These are phyloP conservation scores for Lodderomyces parapsilosis DNA, from an alignment of 1,139 yeast genomes.

Conservation along the genomic window DNA sequence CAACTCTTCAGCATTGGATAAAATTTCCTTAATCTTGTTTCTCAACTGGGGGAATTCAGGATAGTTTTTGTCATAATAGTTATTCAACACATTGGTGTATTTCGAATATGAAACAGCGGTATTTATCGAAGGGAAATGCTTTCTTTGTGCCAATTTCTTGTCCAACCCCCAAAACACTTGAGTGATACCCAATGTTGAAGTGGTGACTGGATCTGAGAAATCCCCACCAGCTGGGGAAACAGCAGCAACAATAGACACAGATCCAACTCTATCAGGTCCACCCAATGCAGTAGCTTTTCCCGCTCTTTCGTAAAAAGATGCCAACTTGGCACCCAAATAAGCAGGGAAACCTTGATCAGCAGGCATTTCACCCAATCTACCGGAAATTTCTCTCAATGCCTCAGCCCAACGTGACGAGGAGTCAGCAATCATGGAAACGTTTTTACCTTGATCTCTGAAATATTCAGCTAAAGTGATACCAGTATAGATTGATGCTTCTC, in stretches of 20 bases:
- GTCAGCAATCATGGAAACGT: constrained; percentile 99
- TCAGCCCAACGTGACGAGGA: constrained; percentile 99
- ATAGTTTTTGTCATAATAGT: constrained; percentile 80
- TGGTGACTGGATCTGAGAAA: constrained; percentile 99
- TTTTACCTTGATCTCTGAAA: constrained; percentile 99
- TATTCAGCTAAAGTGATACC: constrained; percentile 98
- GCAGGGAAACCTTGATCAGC: constrained; percentile 99
- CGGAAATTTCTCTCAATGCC: constrained; percentile 98
- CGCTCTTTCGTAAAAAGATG: constrained; percentile 99
- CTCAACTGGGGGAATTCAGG: constrained; percentile 92
- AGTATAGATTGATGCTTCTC: constrained; percentile 99
- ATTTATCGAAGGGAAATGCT: constrained; percentile 98
- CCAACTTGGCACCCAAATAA: constrained; percentile 95
- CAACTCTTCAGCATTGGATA: constrained; percentile 95
- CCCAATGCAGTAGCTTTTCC: constrained; percentile 96
- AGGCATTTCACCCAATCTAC: constrained; percentile 99
- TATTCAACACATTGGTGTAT: constrained; percentile 83
- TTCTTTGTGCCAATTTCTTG: constrained; percentile 98
- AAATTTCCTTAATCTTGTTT: constrained; percentile 87
- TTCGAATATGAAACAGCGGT: constrained; percentile 95
- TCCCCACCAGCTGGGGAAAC: constrained; percentile 99
- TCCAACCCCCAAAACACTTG: constrained; percentile 99
- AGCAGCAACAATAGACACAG: constrained; percentile 98
- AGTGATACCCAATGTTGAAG: constrained; percentile 96
- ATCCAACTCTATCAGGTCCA: constrained; percentile 93